Conservation (phyloP, 345 rosid species). For the Lumnitzera racemosa region DNA sequence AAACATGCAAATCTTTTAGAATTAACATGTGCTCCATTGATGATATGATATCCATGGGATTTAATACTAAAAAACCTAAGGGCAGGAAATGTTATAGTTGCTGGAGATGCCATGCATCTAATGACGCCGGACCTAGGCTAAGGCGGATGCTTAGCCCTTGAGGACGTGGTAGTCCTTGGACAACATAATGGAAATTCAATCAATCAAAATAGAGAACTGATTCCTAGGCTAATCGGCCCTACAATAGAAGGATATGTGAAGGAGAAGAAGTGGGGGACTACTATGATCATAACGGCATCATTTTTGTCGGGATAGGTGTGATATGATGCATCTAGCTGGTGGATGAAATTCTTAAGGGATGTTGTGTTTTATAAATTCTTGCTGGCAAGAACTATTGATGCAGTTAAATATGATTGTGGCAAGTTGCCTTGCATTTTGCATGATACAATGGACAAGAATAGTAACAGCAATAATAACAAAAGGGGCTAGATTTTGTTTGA, state of each 20-base stretch:
- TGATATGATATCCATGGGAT: conserved; percentile 34
- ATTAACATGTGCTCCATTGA: conserved; percentile 20
- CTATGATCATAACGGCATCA: conserved; percentile 17
- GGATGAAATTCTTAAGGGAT: conserved; percentile 25
- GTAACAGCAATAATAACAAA: too few relatives aligned
- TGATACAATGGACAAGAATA: too few relatives aligned
- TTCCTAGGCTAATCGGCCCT: conserved; percentile 1
- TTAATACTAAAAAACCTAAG: conserved; percentile 24
- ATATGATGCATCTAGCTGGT: conserved; percentile 21
- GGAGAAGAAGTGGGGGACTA: conserved; percentile 32
- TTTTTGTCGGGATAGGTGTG: conserved; percentile 33
- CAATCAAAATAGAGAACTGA: conserved; percentile 1
- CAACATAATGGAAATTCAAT: conserved; percentile 24
- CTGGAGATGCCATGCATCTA: conserved; percentile 53
- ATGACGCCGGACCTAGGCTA: conserved; percentile 47
- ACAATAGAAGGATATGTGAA: conserved; percentile 18
- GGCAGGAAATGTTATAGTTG: conserved; percentile 30
- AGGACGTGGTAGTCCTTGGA: conserved; percentile 35
- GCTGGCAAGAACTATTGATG: not conserved
- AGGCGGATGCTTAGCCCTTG: conserved; percentile 37
- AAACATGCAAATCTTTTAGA: conserved; percentile 21
- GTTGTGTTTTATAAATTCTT: conserved; percentile 13
- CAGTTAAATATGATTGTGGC: conserved; percentile 25
- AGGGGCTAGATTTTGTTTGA: too few relatives aligned
- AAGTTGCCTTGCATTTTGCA: conserved; percentile 14